phyloP scores from a whole-genome alignment of 2,329 filamentous ascomycete genomes.

The Daldinia eschscholtzii region DNA sequence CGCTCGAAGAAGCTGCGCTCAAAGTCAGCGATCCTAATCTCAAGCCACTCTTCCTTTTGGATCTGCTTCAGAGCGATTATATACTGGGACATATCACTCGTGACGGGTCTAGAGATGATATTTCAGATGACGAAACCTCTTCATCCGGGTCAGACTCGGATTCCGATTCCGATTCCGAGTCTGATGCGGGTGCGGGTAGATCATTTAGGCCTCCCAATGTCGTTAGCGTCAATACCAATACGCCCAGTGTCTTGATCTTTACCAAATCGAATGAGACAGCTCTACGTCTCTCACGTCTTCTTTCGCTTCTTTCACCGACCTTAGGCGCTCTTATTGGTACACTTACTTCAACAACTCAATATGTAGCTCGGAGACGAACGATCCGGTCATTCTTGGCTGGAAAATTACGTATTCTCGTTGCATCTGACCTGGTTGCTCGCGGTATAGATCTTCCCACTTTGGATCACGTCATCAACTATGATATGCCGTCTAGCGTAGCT shows the following conservation, averaged over 20 bases:
- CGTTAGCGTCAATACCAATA: slow-evolving; percentile 21
- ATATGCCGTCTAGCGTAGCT: slow-evolving; percentile 83
- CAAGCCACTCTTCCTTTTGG: slow-evolving; percentile 87
- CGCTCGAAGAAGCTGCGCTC: slow-evolving; percentile 74
- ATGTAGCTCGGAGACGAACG: slow-evolving; percentile 75
- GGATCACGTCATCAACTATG: slow-evolving; percentile 92
- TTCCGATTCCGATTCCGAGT: slow-evolving; percentile 52
- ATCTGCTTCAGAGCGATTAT: slow-evolving; percentile 73
- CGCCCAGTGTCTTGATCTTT: slow-evolving; percentile 78
- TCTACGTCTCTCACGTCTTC: slow-evolving; percentile 84
- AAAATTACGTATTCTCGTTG: slow-evolving; percentile 80
- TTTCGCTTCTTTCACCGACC: slow-evolving; percentile 74
- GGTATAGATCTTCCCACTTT: slow-evolving; percentile 86
- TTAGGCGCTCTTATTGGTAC: slow-evolving; percentile 72
- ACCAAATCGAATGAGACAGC: slow-evolving; percentile 91
- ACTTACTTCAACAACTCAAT: slow-evolving; percentile 83
- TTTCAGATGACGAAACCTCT: slow-evolving; percentile 53
- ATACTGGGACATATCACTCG: slow-evolving; percentile 53
- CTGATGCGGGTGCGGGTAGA: slow-evolving; percentile 49
- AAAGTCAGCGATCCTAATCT: slow-evolving; percentile 76
- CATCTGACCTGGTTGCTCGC: slow-evolving; percentile 92
- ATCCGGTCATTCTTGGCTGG: slow-evolving; percentile 74
- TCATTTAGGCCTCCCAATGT: slow-evolving; percentile 15
- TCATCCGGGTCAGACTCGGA: slow-evolving; percentile 53
- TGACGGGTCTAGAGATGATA: slow-evolving; percentile 28